Evolutionary conservation across 768 basidiomycete species (phyloP).

Genomic region (Mycena belliarum): DNA sequence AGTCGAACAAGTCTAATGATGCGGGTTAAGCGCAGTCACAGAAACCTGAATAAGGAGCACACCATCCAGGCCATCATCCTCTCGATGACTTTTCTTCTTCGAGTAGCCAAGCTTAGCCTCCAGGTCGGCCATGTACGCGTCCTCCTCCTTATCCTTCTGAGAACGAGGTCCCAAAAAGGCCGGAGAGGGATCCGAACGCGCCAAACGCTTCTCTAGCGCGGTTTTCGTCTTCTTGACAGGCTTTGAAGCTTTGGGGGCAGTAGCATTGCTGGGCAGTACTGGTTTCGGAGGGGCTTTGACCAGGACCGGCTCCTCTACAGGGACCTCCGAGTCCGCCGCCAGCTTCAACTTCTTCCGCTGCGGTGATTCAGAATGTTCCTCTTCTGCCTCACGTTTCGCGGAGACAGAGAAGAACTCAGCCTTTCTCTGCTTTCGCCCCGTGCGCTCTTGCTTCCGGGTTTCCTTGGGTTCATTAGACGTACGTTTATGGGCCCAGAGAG

Average conservation of each 20-base stretch:
- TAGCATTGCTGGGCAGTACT: background rate
- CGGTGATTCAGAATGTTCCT: conserved; percentile 49
- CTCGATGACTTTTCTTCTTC: conserved; percentile 46
- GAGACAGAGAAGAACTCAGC: conserved; percentile 53
- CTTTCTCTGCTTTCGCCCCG: conserved; percentile 60
- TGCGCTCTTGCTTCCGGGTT: conserved; percentile 61
- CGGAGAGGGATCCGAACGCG: conserved; percentile 15
- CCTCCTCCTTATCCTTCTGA: conserved; percentile 66
- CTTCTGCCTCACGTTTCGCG: conserved; percentile 41
- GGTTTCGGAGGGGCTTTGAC: background rate
- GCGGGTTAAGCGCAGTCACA: background rate
- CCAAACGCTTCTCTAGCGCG: conserved; percentile 36
- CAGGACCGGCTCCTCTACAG: background rate
- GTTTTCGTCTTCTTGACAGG: conserved; percentile 25
- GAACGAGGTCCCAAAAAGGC: conserved; percentile 26
- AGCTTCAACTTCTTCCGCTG: conserved; percentile 51
- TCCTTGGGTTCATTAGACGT: conserved; percentile 33
- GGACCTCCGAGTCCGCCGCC: conserved; percentile 2
- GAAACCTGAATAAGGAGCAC: conserved; percentile 17
- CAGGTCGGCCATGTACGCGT: conserved; percentile 81
- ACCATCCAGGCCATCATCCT: conserved; percentile 88
- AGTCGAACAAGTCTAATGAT: conserved; percentile 54
- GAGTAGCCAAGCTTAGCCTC: conserved; percentile 74
- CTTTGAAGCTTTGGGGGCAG: background rate
- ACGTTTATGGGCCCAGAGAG: background rate